Base-by-base conservation (phyloP, 345 rosid species). In the Eucalyptus albens region DNA sequence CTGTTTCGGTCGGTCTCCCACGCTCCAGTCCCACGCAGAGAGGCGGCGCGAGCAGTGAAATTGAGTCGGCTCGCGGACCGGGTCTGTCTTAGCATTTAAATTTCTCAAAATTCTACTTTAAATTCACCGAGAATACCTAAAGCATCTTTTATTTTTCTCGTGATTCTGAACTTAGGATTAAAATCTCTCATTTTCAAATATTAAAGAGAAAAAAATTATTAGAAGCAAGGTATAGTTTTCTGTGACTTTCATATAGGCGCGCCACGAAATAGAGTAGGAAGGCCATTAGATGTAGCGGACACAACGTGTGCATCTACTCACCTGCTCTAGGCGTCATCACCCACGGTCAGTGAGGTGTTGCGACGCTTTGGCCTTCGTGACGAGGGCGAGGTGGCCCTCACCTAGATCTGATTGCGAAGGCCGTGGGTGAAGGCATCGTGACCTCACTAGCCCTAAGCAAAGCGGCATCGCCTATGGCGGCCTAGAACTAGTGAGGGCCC, bases 371-470 rank as follows among this genome's bases (percentile, higher is more conserved):
- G 21, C 55, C 55, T 16, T 51, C 21, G 0, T 7, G 55, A 51
- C 2, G 2, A 51, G 4, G 4, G 55, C 1, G 2, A 16, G 55
- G 0, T 0, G 1, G 55, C 55, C 55, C 21, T 16, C 0, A 0
- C 55, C 55, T 51, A 51, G 9, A 51, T 51, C 4, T 50, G 8
- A 1, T 0, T 0, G 0, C 0, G 0, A 6, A 50, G 21, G 21
- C 55, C 8, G 3, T 50, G n/a, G 3, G 53, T 0, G 8, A 3
- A 0, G 53, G 53, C 21, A 15, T 50, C 1, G 0, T 0, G 1
- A 50, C 8, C 21, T 50, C 8, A 0, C 8, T 50, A 50, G 55
- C 55, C 55, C 55, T 50, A 6, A 50, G 4, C 4, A 0, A 50
- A 50, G 55, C 8, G 1, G 4, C 1, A 1, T 50, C 3, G 0